Evolutionary conservation across 768 basidiomycete genomes (phyloP), one percentile per base, ranked within the genome.

Genomic region (Tulasnella sp.): DNA sequence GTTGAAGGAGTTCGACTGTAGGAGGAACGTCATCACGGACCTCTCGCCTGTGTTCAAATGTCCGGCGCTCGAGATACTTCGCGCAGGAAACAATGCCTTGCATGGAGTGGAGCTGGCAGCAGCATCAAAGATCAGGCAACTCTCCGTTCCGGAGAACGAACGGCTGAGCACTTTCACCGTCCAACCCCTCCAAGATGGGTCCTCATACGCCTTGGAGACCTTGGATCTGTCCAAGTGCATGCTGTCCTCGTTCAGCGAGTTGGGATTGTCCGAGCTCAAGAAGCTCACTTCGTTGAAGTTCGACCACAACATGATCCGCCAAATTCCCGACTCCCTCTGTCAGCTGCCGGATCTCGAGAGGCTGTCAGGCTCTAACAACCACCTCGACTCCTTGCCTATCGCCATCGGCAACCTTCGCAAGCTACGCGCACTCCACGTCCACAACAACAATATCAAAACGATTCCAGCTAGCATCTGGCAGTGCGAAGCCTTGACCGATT

Each of bases 291-390:
- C 87, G 2, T 89, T 99, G 60, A 90, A 90, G 80, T 88, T 99
- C 78, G 92, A 97, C 85, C 92, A 95, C 87, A 99, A 99, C 86
- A 89, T 93, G 48, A 92, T 99, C 84, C 92, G 92, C 7, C 87
- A 90, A 12, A 90, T 99, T 31, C 96, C 97, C 0, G 92, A 96
- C n/a, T 90, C 91, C 40, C 86, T 99, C 12, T 94, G 93, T 72
- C 90, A 92, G 31, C 90, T 99, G 60, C 87, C 85, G 37, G 89
- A 90, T 80, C 90, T 99, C 46, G 88, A 92, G 83, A 88, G 87
- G 0, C 89, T 99, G 9, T 94, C 93, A 16, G 95, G 95, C 84
- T 94, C 95, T n/a, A 95, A 98, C 85, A 99, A 99, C 86, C 90
- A 92, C 82, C 89, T 99, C 28, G 90, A 91, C 78, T 86, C 89